Percentiles rank a stretch among this genome's conserved stretches.
Evolutionary conservation across 2,329 filamentous ascomycete species (phyloP).

Genomic region (Parascedosporium putredinis): DNA sequence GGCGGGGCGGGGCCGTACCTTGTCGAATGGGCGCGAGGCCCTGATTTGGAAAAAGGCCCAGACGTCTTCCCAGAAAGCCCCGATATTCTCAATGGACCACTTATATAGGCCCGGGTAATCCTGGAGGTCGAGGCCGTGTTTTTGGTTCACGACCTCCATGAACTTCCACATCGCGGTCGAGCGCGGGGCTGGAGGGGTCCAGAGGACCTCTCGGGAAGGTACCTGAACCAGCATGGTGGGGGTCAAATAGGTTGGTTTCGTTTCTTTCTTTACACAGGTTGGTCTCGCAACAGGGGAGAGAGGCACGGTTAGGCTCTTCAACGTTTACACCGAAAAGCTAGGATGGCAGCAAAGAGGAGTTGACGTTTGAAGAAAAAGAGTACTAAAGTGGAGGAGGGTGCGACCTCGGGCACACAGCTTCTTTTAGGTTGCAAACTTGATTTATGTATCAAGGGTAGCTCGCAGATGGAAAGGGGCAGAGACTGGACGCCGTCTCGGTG

Average conservation of each 20-base stretch:
- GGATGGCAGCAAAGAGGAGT: too few species aligned
- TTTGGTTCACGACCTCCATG: constrained; percentile 56
- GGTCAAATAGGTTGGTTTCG: too few species aligned
- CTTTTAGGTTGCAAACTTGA: too few species aligned
- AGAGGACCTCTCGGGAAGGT: constrained; percentile 41
- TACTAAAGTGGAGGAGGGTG: too few species aligned
- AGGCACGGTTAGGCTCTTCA: too few species aligned
- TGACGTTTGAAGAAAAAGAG: not conserved
- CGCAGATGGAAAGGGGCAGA: too few species aligned
- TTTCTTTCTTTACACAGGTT: too few species aligned
- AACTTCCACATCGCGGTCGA: constrained; percentile 65
- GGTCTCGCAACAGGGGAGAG: too few species aligned
- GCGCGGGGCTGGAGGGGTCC: constrained; percentile 58
- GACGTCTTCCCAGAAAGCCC: constrained; percentile 72
- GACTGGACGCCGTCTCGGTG: too few species aligned
- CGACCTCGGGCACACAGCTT: too few species aligned
- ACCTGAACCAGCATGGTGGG: not conserved
- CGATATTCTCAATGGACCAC: constrained; percentile 73
- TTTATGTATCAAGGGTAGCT: too few species aligned
- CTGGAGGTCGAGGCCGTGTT: constrained; percentile 50
- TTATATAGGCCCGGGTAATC: constrained; percentile 67
- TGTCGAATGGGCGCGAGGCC: constrained; percentile 51
- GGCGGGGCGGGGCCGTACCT: constrained; percentile 47
- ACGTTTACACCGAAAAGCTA: too few species aligned
- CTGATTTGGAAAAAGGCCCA: constrained; percentile 76